A percentile compares a stretch with the other conserved stretches of the same genome.
These are phyloP conservation scores for Metarhizium brunneum DNA, from an alignment of 2,329 filamentous ascomycete genomes.

Conservation along the genomic window DNA sequence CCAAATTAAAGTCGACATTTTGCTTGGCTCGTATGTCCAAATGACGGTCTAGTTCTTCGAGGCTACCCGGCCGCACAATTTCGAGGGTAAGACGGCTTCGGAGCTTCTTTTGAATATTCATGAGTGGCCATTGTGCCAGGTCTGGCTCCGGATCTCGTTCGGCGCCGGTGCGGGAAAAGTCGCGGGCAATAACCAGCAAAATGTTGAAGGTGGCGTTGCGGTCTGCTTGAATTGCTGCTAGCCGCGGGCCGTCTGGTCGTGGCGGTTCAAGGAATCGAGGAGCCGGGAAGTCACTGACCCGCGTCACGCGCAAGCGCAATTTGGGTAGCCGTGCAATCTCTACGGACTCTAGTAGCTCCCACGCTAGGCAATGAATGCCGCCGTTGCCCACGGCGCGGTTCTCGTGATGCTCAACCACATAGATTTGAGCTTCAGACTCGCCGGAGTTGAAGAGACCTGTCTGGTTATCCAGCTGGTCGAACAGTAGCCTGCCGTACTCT, in stretches of 20 bases:
- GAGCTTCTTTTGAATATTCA: constrained; percentile 18
- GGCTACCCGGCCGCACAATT: constrained; percentile 15
- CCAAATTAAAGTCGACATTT: constrained; percentile 16
- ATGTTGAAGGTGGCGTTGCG: constrained; percentile 12
- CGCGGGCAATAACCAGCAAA: constrained; percentile 18
- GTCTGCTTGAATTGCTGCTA: constrained; percentile 13
- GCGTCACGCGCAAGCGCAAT: constrained; percentile 14
- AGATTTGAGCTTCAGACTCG: constrained; percentile 12
- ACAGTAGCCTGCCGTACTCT: constrained; percentile 12
- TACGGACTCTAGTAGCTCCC: constrained; percentile 18
- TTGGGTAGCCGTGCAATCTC: constrained; percentile 9
- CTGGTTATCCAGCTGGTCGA: constrained; percentile 12
- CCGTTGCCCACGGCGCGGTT: constrained; percentile 3
- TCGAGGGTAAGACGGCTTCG: constrained; percentile 15
- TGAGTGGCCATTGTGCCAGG: constrained; percentile 19
- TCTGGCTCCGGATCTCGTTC: constrained; percentile 19
- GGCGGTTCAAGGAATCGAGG: constrained; percentile 2
- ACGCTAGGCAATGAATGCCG: constrained; percentile 18
- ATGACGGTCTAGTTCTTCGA: constrained; percentile 16
- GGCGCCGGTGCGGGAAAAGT: constrained; percentile 15
- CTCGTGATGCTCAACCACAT: constrained; percentile 17
- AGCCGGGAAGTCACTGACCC: constrained; percentile 15
- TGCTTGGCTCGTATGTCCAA: constrained; percentile 11
- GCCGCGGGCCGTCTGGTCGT: constrained; percentile 4
- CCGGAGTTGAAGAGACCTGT: constrained; percentile 7